Percentiles rank a stretch among this genome's conserved stretches.
phyloP scores from a whole-genome alignment of 1,284 basidiomycete species.

The Rhodofomes roseus region DNA sequence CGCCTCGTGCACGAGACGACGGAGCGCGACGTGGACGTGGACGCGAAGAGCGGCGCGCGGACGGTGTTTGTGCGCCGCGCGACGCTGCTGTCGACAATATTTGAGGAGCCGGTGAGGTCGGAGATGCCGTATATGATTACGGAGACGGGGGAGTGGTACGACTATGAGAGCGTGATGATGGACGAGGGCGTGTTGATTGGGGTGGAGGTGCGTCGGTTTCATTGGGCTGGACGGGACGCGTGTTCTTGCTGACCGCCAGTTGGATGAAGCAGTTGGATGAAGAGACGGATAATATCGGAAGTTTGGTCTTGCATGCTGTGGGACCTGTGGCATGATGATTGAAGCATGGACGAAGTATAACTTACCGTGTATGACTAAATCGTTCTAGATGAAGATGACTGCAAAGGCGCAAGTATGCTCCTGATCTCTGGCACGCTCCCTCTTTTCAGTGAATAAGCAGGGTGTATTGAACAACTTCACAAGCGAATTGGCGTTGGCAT shows the following conservation, averaged over 20 bases:
- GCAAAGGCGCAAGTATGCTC: no score
- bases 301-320: background rate
- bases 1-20: constrained; percentile 4
- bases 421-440: no score
- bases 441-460: no score
- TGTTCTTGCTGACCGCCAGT: background rate
- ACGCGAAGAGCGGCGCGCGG: constrained; percentile 12
- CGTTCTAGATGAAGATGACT: no score
- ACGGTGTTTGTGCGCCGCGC: constrained; percentile 15
- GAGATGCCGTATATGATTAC: constrained; percentile 24
- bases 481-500: no score
- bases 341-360: no score
- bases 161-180: constrained; percentile 40
- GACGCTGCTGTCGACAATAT: constrained; percentile 14
- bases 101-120: constrained; percentile 16
- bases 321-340: background rate
- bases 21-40: constrained; percentile 10
- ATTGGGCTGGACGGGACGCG: background rate
- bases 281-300: background rate
- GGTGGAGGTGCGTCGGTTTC: constrained; percentile 29
- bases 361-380: no score
- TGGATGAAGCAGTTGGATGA: background rate
- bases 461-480: no score
- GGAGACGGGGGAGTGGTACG: constrained; percentile 21
- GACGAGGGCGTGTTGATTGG: constrained; percentile 49